Base-by-base conservation (phyloP, 805 yeast genomes). In the Monosporozyma siamensis region DNA sequence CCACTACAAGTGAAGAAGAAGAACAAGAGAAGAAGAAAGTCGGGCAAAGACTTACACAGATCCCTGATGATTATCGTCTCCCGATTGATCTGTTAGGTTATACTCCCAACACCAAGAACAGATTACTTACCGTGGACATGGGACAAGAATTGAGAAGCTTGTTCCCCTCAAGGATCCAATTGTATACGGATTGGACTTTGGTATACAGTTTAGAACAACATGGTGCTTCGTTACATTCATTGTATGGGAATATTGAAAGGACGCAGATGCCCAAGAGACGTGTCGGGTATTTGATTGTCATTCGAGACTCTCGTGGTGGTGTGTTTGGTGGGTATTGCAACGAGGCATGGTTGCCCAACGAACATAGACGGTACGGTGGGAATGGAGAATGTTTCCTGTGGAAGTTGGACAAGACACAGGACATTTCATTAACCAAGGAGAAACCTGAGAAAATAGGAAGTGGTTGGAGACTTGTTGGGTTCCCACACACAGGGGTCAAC, bases 351-450 rank as follows among this genome's bases (percentile, higher is more conserved):
- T 78, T 74, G 45, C 82, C 88, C 1, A 74, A 80, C 44, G 94
- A 85, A 39, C 74, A 75, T 39, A 77, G 76, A 53, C 70, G 85
- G 44, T 90, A 80, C 64, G 83, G 80, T 52, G 98, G 98, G 1
- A 89, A 89, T 63, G 96, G 97, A 1, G 96, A 90, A 60, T 88
- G 97, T 56, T 89, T 92, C 53, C 68, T 90, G 18, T 90, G 96
- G 95, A 83, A 80, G 49, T 55, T 74, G n/a, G 83, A 77, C 47
- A 63, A 57, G 24, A 69, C 70, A 6, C 29, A 29, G 10, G 63
- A 61, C 24, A 59, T 63, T 40, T 34, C 43, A n/a, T 35, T n/a
- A 12, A 32, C 34, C 25, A 40, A 49, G 6, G 44, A 47, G 20
- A 44, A 47, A 21, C 32, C 36, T 17, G 43, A 44, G 29, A 21